Conservation (phyloP, 2,329 filamentous ascomycete genomes). For the Nigrospora osmanthi region DNA sequence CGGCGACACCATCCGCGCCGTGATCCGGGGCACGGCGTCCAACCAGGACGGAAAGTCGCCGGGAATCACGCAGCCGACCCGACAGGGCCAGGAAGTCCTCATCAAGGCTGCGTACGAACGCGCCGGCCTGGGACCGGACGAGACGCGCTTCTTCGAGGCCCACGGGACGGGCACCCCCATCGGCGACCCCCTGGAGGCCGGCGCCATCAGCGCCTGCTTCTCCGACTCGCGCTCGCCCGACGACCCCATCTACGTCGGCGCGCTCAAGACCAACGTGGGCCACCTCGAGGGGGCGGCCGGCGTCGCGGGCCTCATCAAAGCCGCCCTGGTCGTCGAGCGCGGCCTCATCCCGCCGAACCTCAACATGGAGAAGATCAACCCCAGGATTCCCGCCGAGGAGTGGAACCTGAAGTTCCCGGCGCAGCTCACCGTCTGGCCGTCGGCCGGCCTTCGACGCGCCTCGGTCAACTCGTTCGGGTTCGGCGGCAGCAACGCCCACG, state of each 20-base stretch:
- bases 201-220: slow-evolving; percentile 37
- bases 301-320: slow-evolving; percentile 45
- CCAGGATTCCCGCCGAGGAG: slow-evolving; percentile 34
- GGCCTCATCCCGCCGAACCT: slow-evolving; percentile 43
- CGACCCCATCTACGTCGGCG: slow-evolving; percentile 39
- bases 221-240: slow-evolving; percentile 20
- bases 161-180: slow-evolving; percentile 50
- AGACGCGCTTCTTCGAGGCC: slow-evolving; percentile 47
- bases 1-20: slow-evolving; percentile 48
- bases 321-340: slow-evolving; percentile 38
- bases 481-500: slow-evolving; percentile 48
- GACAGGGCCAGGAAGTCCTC: slow-evolving; percentile 39
- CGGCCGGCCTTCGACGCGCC: slow-evolving; percentile 35
- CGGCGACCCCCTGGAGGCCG: slow-evolving; percentile 42
- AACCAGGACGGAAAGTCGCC: slow-evolving; percentile 51
- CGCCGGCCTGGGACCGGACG: slow-evolving; percentile 32
- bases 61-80: slow-evolving; percentile 52
- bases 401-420: slow-evolving; percentile 39
- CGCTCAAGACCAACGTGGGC: slow-evolving; percentile 46
- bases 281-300: slow-evolving; percentile 45
- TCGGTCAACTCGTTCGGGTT: slow-evolving; percentile 52
- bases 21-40: slow-evolving; percentile 43
- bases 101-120: slow-evolving; percentile 38
- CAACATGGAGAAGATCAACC: slow-evolving; percentile 38
- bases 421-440: slow-evolving; percentile 34